phyloP scores from a whole-genome alignment of 108 stramenopile species.

The Nitzschia sp. region DNA sequence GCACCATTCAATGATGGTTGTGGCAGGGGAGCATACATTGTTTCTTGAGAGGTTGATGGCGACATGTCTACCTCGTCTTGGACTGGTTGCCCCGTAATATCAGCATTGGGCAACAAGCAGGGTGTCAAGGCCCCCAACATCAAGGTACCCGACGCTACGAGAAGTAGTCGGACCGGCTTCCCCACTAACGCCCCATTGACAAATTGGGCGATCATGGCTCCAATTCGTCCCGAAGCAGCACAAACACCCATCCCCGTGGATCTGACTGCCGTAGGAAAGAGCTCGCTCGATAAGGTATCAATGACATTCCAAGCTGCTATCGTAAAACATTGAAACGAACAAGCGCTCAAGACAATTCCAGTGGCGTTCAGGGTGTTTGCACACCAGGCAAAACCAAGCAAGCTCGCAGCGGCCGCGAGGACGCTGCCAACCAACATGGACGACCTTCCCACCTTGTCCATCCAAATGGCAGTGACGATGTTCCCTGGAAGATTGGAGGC shows the following conservation, averaged over 20 bases:
- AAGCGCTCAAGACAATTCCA: conserved; percentile 62
- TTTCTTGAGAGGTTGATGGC: neutral
- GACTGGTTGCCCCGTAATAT: conserved; percentile 43
- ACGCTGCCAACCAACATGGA: conserved; percentile 53
- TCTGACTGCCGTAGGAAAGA: conserved; percentile 75
- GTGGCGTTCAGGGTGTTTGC: conserved; percentile 12
- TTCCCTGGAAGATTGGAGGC: conserved; percentile 74
- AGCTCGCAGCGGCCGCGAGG: conserved; percentile 41
- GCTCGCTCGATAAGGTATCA: conserved; percentile 67
- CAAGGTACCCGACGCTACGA: conserved; percentile 58
- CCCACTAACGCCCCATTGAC: conserved; percentile 59
- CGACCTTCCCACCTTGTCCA: conserved; percentile 59
- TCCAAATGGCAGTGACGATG: conserved; percentile 46
- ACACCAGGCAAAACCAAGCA: conserved; percentile 54
- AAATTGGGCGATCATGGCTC: conserved; percentile 76
- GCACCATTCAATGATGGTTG: too few species aligned
- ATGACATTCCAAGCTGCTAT: conserved; percentile 79
- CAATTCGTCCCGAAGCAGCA: conserved; percentile 69
- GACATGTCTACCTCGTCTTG: conserved; percentile 9
- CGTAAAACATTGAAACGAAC: conserved; percentile 73
- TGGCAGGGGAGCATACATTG: neutral
- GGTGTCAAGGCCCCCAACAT: conserved; percentile 60
- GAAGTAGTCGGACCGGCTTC: conserved; percentile 39
- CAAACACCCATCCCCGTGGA: conserved; percentile 79
- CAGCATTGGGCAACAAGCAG: conserved; percentile 33